These are phyloP conservation scores for Ceratocystis diversiconidia DNA, from an alignment of 2,329 filamentous ascomycete genomes.

Conservation along the genomic window DNA sequence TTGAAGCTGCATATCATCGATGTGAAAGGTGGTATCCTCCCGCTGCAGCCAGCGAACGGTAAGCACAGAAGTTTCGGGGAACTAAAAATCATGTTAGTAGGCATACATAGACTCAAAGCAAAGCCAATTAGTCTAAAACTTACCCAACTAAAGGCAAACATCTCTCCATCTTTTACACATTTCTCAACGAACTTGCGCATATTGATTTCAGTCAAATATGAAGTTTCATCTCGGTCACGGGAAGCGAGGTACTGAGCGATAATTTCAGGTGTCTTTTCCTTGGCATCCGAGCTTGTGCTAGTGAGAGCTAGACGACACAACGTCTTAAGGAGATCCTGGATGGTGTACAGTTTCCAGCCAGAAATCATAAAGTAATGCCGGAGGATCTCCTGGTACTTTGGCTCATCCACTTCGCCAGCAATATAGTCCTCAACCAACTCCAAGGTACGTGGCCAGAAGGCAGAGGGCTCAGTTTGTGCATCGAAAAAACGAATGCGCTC, in stretches of 20 bases:
- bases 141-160: slow-evolving; percentile 85
- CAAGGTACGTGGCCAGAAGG: slow-evolving; percentile 76
- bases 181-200: slow-evolving; percentile 88
- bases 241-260: slow-evolving; percentile 74
- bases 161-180: slow-evolving; percentile 79
- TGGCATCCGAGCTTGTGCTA: slow-evolving; percentile 74
- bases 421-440: slow-evolving; percentile 78
- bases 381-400: slow-evolving; percentile 75
- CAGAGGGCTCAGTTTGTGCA: slow-evolving; percentile 40
- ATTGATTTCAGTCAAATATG: slow-evolving; percentile 77
- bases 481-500: slow-evolving; percentile 64
- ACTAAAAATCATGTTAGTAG: background rate
- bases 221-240: slow-evolving; percentile 70
- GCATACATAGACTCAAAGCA: background rate
- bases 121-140: slow-evolving; percentile 29
- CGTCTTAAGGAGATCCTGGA: slow-evolving; percentile 74
- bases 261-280: slow-evolving; percentile 88
- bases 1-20: slow-evolving; percentile 71
- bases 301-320: slow-evolving; percentile 66
- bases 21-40: slow-evolving; percentile 66
- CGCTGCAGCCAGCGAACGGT: slow-evolving; percentile 53
- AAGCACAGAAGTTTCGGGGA: slow-evolving; percentile 9
- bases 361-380: slow-evolving; percentile 81
- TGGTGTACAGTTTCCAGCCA: slow-evolving; percentile 86
- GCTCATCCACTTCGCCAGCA: slow-evolving; percentile 65